Evolutionary conservation across 192 early-diverging fungal genomes (phyloP).

Genomic region (Coemansia erecta): DNA sequence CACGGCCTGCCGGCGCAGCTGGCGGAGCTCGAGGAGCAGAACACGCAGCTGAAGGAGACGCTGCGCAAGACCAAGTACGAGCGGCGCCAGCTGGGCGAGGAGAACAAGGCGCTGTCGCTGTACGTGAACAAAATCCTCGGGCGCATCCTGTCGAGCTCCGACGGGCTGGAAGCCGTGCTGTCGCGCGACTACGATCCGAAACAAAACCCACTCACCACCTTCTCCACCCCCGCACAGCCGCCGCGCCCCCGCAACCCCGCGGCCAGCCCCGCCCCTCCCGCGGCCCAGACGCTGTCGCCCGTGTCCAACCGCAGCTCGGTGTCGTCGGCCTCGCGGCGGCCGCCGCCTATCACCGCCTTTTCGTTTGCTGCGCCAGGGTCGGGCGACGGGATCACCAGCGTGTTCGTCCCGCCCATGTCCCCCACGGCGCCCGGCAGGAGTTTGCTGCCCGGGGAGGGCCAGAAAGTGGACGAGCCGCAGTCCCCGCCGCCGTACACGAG

Average conservation of each 20-base stretch:
- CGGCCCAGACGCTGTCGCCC: constrained; percentile 5
- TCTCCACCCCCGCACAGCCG: constrained; percentile 12
- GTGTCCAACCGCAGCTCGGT: constrained; percentile 6
- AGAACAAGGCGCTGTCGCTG: constrained; percentile 65
- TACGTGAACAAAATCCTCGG: constrained; percentile 78
- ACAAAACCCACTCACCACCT: constrained; percentile 1
- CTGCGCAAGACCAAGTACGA: constrained; percentile 59
- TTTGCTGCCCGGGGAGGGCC: background rate
- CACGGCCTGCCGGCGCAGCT: constrained; percentile 17
- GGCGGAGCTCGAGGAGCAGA: constrained; percentile 37
- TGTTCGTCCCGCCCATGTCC: constrained; percentile 45
- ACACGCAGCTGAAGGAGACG: constrained; percentile 41
- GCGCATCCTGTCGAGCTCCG: constrained; percentile 66
- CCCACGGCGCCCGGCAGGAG: constrained; percentile 19
- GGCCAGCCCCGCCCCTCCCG: background rate
- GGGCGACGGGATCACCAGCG: constrained; percentile 51
- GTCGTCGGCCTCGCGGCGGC: constrained; percentile 10
- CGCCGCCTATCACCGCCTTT: constrained; percentile 10
- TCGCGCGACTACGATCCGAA: constrained; percentile 49
- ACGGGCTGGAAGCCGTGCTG: constrained; percentile 46
- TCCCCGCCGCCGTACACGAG: constrained; percentile 29
- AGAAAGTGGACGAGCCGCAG: background rate
- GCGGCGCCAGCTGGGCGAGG: constrained; percentile 59
- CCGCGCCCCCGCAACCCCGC: constrained; percentile 6
- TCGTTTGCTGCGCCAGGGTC: constrained; percentile 27